Conservation (phyloP, 768 basidiomycete genomes). For the Lentinula edodes region DNA sequence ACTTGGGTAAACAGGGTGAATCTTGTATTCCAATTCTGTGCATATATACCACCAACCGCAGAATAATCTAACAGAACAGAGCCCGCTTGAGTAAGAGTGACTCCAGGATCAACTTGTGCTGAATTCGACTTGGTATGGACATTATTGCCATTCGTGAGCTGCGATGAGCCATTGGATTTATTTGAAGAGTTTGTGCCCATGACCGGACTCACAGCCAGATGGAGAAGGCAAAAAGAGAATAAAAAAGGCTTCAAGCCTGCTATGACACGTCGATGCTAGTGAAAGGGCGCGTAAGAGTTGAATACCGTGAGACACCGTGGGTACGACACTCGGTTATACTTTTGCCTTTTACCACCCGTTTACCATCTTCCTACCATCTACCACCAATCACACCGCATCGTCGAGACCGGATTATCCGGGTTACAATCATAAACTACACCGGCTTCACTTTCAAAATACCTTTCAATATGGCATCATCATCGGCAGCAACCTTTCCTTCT, state of each 20-base stretch:
- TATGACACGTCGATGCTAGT: slow-evolving; percentile 1
- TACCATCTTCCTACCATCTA: background rate
- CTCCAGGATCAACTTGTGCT: slow-evolving; percentile 12
- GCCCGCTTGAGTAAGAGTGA: slow-evolving; percentile 22
- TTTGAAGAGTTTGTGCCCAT: background rate
- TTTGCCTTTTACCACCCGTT: background rate
- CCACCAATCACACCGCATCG: background rate
- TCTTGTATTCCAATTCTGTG: background rate
- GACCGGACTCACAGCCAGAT: background rate
- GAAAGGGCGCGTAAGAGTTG: background rate
- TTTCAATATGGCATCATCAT: background rate
- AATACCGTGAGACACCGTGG: background rate
- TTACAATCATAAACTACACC: background rate
- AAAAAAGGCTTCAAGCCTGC: background rate
- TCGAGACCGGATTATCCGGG: background rate
- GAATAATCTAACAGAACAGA: slow-evolving; percentile 35
- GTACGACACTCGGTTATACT: background rate
- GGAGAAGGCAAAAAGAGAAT: background rate
- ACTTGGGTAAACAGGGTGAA: slow-evolving; percentile 5
- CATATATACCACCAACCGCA: slow-evolving; percentile 19
- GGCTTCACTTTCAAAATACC: background rate
- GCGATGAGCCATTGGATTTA: background rate
- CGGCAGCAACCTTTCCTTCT: background rate
- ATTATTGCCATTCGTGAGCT: background rate
- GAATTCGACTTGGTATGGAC: background rate